A percentile compares a stretch with the other conserved stretches of the same genome.
These are phyloP conservation scores for Cudoniella acicularis DNA, from an alignment of 495 filamentous ascomycete genomes.

Conservation along the genomic window DNA sequence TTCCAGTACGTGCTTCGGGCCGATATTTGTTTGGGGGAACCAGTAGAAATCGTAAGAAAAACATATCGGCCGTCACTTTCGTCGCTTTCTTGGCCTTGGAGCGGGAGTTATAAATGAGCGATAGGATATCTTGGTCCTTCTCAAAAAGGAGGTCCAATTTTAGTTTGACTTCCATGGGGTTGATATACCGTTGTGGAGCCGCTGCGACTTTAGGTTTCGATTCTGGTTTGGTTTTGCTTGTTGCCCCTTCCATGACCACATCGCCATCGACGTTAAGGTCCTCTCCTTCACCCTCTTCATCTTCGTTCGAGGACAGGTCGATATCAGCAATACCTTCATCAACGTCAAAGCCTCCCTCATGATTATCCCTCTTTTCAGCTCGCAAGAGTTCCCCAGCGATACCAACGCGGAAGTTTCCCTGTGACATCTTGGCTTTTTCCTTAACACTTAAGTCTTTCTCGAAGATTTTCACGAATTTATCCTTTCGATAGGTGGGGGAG, in stretches of 20 bases:
- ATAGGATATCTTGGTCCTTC: conserved; percentile 75
- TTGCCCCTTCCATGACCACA: conserved; percentile 44
- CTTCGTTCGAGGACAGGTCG: conserved; percentile 44
- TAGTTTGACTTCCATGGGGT: conserved; percentile 69
- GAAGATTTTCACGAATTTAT: conserved; percentile 89
- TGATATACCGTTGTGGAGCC: conserved; percentile 62
- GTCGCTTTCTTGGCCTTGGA: conserved; percentile 44
- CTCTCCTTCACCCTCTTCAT: conserved; percentile 42
- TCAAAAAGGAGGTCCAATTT: conserved; percentile 77
- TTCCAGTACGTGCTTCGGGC: conserved; percentile 78
- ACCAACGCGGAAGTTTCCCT: conserved; percentile 60
- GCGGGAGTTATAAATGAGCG: conserved; percentile 76
- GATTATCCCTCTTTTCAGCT: conserved; percentile 25
- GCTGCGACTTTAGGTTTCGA: conserved; percentile 28
- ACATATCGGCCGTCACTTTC: conserved; percentile 73
- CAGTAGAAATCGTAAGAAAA: conserved; percentile 81
- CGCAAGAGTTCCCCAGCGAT: conserved; percentile 50
- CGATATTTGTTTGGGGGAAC: conserved; percentile 91
- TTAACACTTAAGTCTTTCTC: conserved; percentile 71
- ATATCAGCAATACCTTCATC: conserved; percentile 70
- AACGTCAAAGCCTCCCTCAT: conserved; percentile 37
- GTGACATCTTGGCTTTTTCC: conserved; percentile 66
- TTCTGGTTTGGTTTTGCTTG: conserved; percentile 25
- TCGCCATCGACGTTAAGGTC: conserved; percentile 48
- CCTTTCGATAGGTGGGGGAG: conserved; percentile 77